Evolutionary conservation across 257 asterid species (phyloP).

Genomic region (Henckelia pumila): DNA sequence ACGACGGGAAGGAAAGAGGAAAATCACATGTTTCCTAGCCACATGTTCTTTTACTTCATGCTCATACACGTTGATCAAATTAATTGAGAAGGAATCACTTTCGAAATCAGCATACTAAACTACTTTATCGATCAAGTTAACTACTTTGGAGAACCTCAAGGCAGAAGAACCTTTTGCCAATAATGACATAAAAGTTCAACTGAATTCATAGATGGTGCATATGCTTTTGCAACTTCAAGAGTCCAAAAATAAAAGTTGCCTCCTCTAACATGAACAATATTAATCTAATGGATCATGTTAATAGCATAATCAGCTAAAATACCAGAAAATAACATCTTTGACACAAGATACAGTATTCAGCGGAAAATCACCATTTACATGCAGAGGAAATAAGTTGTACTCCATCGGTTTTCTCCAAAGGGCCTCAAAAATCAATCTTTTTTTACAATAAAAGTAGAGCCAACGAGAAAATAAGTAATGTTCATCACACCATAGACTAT

Average conservation of each 20-base stretch:
- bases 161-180: conserved; percentile 6
- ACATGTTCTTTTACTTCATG: not conserved
- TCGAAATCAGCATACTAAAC: not conserved
- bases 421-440: not conserved
- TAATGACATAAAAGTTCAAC: not conserved
- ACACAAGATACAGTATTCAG: not conserved
- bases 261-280: conserved; percentile 1
- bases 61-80: not conserved
- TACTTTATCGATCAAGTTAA: not conserved
- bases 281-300: not conserved
- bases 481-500: not conserved
- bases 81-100: not conserved
- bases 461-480: not conserved
- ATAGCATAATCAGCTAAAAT: not conserved
- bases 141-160: conserved; percentile 5
- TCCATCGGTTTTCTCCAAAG: not conserved
- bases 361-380: not conserved
- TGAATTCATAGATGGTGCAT: not conserved
- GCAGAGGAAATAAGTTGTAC: not conserved
- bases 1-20: not conserved
- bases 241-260: not conserved
- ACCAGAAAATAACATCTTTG: not conserved
- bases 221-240: not conserved
- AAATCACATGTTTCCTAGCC: not conserved
- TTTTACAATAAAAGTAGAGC: not conserved